Percentiles rank a stretch among this genome's conserved stretches.
phyloP scores from a whole-genome alignment of 331 rosid genomes.

The Cydonia oblonga region DNA sequence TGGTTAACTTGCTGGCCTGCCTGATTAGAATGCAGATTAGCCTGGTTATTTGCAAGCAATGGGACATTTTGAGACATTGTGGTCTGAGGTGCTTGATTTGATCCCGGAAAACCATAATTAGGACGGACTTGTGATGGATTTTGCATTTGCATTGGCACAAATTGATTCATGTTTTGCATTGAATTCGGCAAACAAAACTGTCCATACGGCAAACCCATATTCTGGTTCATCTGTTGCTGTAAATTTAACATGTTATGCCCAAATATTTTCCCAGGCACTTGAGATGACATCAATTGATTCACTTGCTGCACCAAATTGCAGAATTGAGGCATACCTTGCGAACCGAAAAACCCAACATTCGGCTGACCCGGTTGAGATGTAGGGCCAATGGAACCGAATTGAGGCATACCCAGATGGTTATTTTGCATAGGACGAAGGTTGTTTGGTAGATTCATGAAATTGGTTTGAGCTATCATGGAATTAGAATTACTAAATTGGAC shows the following conservation, averaged over 20 bases:
- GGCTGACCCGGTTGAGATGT: constrained; percentile 24
- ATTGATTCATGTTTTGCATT: constrained; percentile 58
- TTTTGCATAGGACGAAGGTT: constrained; percentile 34
- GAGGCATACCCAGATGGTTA: constrained; percentile 34
- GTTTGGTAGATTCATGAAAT: constrained; percentile 34
- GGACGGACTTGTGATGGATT: constrained; percentile 47
- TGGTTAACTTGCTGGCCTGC: constrained; percentile 29
- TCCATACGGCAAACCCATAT: constrained; percentile 47
- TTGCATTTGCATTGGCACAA: constrained; percentile 40
- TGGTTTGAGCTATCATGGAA: constrained; percentile 24
- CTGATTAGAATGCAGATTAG: constrained; percentile 35
- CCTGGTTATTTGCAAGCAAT: constrained; percentile 29
- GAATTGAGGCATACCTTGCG: constrained; percentile 22
- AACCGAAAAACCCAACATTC: constrained; percentile 29
- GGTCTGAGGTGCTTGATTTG: constrained; percentile 38
- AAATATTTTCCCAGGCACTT: constrained; percentile 33
- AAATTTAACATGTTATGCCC: constrained; percentile 38
- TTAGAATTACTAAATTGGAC: constrained; percentile 12
- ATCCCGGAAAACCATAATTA: constrained; percentile 31
- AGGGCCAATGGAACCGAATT: constrained; percentile 22
- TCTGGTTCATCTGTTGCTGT: constrained; percentile 54
- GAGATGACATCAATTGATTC: constrained; percentile 35
- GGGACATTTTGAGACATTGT: constrained; percentile 38
- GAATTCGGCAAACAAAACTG: constrained; percentile 42
- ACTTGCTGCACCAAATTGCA: constrained; percentile 29